Conservation (phyloP, 1,139 yeast genomes). For the Debaryomyces singareniensis region DNA sequence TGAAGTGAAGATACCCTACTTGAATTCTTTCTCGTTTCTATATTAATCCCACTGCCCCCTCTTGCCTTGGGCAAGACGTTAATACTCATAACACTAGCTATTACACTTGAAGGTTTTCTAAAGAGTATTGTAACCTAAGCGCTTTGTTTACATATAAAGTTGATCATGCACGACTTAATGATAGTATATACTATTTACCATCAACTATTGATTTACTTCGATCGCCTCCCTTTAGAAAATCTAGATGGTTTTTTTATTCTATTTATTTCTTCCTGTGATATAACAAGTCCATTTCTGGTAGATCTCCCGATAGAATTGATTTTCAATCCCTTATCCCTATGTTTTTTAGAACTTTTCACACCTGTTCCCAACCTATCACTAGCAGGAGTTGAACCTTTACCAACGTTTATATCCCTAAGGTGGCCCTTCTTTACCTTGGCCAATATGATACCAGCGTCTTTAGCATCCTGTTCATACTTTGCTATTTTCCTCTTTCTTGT, state of each 20-base stretch:
- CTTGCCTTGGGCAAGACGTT: constrained; percentile 20
- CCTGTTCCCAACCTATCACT: constrained; percentile 57
- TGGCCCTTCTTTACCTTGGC: constrained; percentile 61
- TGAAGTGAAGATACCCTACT: constrained; percentile 11
- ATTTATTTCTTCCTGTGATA: constrained; percentile 64
- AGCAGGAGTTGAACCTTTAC: constrained; percentile 45
- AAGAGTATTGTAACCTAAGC: too few relatives aligned
- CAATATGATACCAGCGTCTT: constrained; percentile 80
- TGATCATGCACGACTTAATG: neutral
- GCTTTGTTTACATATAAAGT: neutral
- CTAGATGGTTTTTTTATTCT: constrained; percentile 21
- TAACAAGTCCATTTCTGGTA: constrained; percentile 76
- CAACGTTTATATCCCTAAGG: constrained; percentile 49
- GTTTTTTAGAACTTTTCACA: constrained; percentile 20
- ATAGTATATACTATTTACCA: constrained; percentile 1
- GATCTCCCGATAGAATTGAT: constrained; percentile 73
- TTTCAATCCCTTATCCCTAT: constrained; percentile 73
- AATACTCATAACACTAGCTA: constrained; percentile 8
- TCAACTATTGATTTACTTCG: constrained; percentile 2
- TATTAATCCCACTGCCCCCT: constrained; percentile 6
- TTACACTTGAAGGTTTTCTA: too few relatives aligned
- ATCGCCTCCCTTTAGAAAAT: constrained; percentile 7
- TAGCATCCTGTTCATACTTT: constrained; percentile 69
- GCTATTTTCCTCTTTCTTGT: constrained; percentile 47
- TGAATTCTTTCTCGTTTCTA: constrained; percentile 5